Conservation (phyloP, 2,329 filamentous ascomycete species). For the Fusarium domesticum region DNA sequence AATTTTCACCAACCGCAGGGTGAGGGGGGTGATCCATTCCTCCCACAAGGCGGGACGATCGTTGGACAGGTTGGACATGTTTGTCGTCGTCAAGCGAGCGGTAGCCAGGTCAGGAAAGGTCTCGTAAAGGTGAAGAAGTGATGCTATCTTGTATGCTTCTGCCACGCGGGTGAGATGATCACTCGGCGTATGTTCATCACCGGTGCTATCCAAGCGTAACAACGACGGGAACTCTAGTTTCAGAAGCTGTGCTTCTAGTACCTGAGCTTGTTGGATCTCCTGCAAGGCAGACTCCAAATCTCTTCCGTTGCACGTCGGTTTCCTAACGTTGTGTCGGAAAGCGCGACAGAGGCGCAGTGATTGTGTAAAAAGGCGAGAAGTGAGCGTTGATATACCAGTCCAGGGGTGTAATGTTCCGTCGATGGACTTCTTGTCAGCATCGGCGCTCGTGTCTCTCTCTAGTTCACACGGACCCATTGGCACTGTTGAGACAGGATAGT, state of each 20-base stretch:
- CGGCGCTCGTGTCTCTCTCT: conserved; percentile 8
- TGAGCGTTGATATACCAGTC: conserved; percentile 37
- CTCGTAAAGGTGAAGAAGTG: conserved; percentile 40
- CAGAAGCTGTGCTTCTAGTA: conserved; percentile 35
- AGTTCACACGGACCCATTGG: not conserved
- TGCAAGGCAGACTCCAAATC: conserved; percentile 27
- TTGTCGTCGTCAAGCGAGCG: conserved; percentile 28
- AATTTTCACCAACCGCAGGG: conserved; percentile 32
- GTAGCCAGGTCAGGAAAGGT: conserved; percentile 37
- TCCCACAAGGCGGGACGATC: conserved; percentile 33
- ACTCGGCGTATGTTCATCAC: conserved; percentile 30
- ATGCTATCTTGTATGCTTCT: conserved; percentile 40
- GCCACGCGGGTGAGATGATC: conserved; percentile 36
- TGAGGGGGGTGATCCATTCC: conserved; percentile 37
- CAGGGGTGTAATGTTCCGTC: conserved; percentile 35
- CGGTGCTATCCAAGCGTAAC: conserved; percentile 27
- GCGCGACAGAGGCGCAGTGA: conserved; percentile 37
- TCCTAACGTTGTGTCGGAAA: conserved; percentile 28
- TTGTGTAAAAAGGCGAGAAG: conserved; percentile 35
- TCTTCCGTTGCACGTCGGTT: conserved; percentile 24
- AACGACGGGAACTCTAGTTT: conserved; percentile 28
- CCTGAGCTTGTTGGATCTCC: conserved; percentile 29
- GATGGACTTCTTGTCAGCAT: conserved; percentile 12
- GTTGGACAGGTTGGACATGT: conserved; percentile 1
- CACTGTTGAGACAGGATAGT: conserved; percentile 6